Conservation (phyloP, 306 rosid species). For the Abrus precatorius region DNA sequence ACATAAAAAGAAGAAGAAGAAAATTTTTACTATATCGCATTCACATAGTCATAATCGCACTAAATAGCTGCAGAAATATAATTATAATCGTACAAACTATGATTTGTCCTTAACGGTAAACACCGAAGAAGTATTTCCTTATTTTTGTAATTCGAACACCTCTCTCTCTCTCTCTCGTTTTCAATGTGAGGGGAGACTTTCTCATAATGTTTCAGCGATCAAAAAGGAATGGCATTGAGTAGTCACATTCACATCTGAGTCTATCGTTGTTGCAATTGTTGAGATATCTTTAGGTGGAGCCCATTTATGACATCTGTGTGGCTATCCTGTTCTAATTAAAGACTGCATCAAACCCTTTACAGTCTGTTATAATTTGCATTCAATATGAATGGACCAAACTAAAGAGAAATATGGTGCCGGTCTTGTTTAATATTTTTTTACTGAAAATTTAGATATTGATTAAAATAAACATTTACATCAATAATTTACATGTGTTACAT, state of each 20-base stretch:
- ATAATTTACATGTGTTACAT: too few species aligned
- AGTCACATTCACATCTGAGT: slow-evolving; percentile 60
- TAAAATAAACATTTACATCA: too few species aligned
- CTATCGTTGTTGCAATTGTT: slow-evolving; percentile 49
- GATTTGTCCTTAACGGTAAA: slow-evolving; percentile 14
- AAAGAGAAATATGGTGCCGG: background rate
- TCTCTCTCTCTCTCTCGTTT: background rate
- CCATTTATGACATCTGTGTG: slow-evolving; percentile 53
- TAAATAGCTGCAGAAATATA: background rate
- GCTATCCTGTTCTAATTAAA: slow-evolving; percentile 28
- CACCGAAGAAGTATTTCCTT: background rate
- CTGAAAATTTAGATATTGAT: too few species aligned
- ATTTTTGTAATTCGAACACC: background rate
- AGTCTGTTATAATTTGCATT: slow-evolving; percentile 46
- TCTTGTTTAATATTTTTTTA: too few species aligned
- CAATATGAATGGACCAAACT: slow-evolving; percentile 2
- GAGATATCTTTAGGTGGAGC: slow-evolving; percentile 54
- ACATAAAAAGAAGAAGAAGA: background rate
- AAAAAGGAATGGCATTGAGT: slow-evolving; percentile 57
- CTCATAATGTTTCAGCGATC: background rate
- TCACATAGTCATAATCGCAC: background rate
- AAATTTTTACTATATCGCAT: background rate
- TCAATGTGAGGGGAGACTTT: background rate
- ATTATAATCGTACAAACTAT: background rate
- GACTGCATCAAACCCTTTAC: slow-evolving; percentile 51